A percentile compares a stretch with the other conserved stretches of the same genome.
phyloP scores from a whole-genome alignment of 2,329 filamentous ascomycete genomes.

The Cladobotryum protrusum region DNA sequence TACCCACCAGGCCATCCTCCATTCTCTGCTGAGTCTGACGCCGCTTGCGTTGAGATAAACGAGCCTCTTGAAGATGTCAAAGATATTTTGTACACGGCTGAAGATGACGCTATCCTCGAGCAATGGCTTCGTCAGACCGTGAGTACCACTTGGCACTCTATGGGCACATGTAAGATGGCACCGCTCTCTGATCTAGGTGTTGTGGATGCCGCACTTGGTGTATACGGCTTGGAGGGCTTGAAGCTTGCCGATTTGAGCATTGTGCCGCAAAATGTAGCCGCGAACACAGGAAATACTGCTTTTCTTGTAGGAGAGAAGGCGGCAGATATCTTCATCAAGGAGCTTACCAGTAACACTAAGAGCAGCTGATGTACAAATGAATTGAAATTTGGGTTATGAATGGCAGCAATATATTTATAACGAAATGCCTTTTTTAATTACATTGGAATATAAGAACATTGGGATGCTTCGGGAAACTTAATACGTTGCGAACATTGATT shows the following conservation, averaged over 20 bases:
- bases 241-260: conserved; percentile 33
- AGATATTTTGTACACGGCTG: conserved; percentile 40
- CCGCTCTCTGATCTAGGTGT: conserved; percentile 31
- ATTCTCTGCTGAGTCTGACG: conserved; percentile 34
- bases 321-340: too few relatives aligned
- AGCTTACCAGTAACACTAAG: too few relatives aligned
- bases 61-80: conserved; percentile 18
- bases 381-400: too few relatives aligned
- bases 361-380: too few relatives aligned
- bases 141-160: conserved; percentile 35
- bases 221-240: conserved; percentile 34
- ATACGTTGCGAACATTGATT: too few relatives aligned
- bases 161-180: conserved; percentile 39
- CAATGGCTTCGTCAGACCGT: conserved; percentile 32
- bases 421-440: too few relatives aligned
- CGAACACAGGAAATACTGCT: conserved; percentile 27
- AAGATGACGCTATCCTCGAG: conserved; percentile 42
- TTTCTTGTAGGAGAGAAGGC: too few relatives aligned
- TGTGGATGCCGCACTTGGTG: conserved; percentile 33
- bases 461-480: too few relatives aligned
- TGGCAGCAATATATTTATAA: too few relatives aligned
- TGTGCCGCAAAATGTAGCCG: conserved; percentile 30
- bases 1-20: conserved; percentile 31
- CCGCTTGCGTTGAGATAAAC: conserved; percentile 23
- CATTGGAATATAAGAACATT: too few relatives aligned